Percentiles rank a stretch among this genome's conserved stretches.
These are phyloP conservation scores for Aureobasidium subglaciale DNA, from an alignment of 2,329 filamentous ascomycete species.

Conservation along the genomic window DNA sequence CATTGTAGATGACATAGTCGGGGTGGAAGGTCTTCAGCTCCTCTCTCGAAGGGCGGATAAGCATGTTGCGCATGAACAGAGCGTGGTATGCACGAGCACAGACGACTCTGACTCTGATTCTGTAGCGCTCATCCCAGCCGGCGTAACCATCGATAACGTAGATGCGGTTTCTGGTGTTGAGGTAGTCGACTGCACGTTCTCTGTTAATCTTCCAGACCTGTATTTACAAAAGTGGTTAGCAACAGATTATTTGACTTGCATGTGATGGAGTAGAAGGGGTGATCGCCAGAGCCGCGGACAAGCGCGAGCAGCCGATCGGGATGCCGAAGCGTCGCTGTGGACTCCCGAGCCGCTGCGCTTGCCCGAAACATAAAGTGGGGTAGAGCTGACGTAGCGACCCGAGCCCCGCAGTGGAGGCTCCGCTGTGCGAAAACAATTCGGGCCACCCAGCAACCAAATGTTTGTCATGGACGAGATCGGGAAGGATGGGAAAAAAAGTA, in stretches of 20 bases:
- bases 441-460: slow-evolving; percentile 4
- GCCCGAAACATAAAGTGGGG: slow-evolving; percentile 24
- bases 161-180: slow-evolving; percentile 97
- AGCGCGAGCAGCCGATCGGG: slow-evolving; percentile 1
- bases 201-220: slow-evolving; percentile 99
- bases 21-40: slow-evolving; percentile 97
- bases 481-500: slow-evolving; percentile 19
- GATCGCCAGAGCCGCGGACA: slow-evolving; percentile 4
- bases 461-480: slow-evolving; percentile 4
- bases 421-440: slow-evolving; percentile 14
- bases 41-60: slow-evolving; percentile 84
- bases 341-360: slow-evolving; percentile 17
- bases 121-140: slow-evolving; percentile 97
- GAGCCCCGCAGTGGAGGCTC: slow-evolving; percentile 9
- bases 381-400: slow-evolving; percentile 11
- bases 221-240: slow-evolving; percentile 19
- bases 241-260: slow-evolving; percentile 12
- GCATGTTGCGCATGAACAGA: slow-evolving; percentile 99
- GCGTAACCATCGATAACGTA: slow-evolving; percentile 97
- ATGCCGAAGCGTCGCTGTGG: not conserved
- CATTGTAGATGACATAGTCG: slow-evolving; percentile 99
- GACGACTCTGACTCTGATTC: slow-evolving; percentile 94
- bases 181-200: slow-evolving; percentile 96
- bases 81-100: slow-evolving; percentile 99
- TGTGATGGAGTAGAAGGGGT: slow-evolving; percentile 5